A percentile compares a stretch with the other conserved stretches of the same genome.
Conservation (phyloP, 169 alveolate genomes). For the Eimeria falciformis region DNA sequence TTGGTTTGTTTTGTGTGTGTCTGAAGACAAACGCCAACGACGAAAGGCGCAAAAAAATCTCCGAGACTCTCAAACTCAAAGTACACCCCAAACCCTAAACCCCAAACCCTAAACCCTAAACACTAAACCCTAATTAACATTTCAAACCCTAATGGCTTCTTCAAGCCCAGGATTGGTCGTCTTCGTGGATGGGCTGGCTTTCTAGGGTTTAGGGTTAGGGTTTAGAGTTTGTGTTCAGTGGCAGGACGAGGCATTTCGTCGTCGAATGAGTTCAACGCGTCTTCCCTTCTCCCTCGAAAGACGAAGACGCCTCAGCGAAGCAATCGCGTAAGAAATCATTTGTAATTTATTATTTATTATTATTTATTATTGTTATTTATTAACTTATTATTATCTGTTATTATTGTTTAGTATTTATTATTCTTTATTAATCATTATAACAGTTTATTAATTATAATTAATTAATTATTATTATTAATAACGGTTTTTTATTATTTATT, state of each 20-base stretch:
- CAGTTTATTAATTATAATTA: too few species aligned
- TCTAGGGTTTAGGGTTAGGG: conserved; percentile 39
- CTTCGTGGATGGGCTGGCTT: too few species aligned
- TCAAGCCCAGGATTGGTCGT: neutral
- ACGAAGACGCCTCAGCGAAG: neutral
- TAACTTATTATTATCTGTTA: too few species aligned
- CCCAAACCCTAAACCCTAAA: neutral
- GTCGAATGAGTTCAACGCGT: neutral
- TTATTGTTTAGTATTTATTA: too few species aligned
- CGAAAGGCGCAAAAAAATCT: neutral
- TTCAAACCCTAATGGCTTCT: neutral
- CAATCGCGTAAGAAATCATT: neutral
- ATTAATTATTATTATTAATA: too few species aligned
- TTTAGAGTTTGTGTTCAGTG: neutral
- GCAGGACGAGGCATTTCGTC: neutral
- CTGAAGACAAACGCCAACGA: neutral
- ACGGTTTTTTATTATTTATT: neutral
- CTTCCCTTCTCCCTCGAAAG: neutral
- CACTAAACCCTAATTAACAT: neutral
- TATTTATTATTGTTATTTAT: too few species aligned
- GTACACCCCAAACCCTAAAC: conserved; percentile 18
- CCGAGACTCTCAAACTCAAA: neutral
- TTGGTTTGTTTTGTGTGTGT: too few species aligned
- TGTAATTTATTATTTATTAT: too few species aligned
- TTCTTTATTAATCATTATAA: too few species aligned